Evolutionary conservation across 306 rosid genomes (phyloP).

Genomic region (Citrullus amarus): DNA sequence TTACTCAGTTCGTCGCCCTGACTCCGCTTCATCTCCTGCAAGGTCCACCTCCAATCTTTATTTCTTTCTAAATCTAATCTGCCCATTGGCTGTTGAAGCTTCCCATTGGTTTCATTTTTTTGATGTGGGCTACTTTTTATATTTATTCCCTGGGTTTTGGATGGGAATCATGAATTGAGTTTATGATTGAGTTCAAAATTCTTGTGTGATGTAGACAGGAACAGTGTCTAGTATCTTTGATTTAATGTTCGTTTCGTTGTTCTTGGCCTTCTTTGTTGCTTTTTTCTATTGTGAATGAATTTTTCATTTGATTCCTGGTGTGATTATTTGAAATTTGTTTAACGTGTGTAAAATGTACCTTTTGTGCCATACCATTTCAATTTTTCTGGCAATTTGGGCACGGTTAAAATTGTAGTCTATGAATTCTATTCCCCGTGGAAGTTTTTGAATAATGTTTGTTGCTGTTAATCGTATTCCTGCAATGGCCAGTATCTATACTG

Average conservation of each 20-base stretch:
- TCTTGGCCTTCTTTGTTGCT: background rate
- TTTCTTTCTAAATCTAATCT: background rate
- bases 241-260: background rate
- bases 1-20: conserved; percentile 34
- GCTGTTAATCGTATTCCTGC: background rate
- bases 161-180: background rate
- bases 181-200: background rate
- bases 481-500: background rate
- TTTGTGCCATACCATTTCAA: background rate
- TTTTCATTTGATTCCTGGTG: background rate
- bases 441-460: background rate
- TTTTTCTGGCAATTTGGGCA: background rate
- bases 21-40: conserved; percentile 44
- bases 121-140: background rate
- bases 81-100: background rate
- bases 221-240: background rate
- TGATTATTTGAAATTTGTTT: background rate
- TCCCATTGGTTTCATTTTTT: background rate
- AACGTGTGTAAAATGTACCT: background rate
- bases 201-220: background rate
- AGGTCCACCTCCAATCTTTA: conserved; percentile 29
- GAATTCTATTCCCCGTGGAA: background rate
- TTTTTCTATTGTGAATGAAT: background rate
- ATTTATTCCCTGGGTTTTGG: background rate
- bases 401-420: background rate